Evolutionary conservation across 2,329 filamentous ascomycete species (phyloP), one percentile per base, ranked within the genome.

Genomic region (Claviceps sp.): DNA sequence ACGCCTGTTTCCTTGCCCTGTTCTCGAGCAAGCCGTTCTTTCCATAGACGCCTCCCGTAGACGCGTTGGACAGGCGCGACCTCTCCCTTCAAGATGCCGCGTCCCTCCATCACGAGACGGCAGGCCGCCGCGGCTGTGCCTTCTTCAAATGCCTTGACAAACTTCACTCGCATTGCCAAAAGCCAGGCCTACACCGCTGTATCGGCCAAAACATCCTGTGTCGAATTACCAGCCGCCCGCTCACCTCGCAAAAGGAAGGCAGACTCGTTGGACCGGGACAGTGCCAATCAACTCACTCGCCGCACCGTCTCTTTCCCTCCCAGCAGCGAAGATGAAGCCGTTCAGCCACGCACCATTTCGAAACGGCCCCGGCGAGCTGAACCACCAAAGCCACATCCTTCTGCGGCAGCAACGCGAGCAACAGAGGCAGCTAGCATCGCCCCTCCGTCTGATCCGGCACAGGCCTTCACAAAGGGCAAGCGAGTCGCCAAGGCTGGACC

Each of bases 131-230:
- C 54, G 51, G 48, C 53, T 24, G 50, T 57, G 1, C 51, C 55
- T 48, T 46, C 50, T 30, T 41, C 50, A 40, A 62, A 62, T 24
- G 54, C 62, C 56, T 75, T 77, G 51, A 66, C 61, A 63, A 67
- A 57, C 59, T 77, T 76, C 59, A 59, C 69, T 46, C 74, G 73
- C 50, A 63, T 77, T 47, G 75, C 73, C 37, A 78, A 78, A 63
- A 59, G 60, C 22, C 58, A 63, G 20, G 52, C 55, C 18, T 56
- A 60, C 20, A 54, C 55, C 16, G 61, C 62, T 44, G 42, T 52
- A n/a, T 57, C 65, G 8, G 44, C 60, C 37, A 71, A 73, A 57
- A 70, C 71, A 26, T 58, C 58, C 22, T 54, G 58, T 48, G 52
- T 59, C 26, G 58, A 62, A 40, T 63, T 66, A 48, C 50, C 59